phyloP scores from a whole-genome alignment of 2,329 filamentous ascomycete species.

The Claviceps fusiformis region DNA sequence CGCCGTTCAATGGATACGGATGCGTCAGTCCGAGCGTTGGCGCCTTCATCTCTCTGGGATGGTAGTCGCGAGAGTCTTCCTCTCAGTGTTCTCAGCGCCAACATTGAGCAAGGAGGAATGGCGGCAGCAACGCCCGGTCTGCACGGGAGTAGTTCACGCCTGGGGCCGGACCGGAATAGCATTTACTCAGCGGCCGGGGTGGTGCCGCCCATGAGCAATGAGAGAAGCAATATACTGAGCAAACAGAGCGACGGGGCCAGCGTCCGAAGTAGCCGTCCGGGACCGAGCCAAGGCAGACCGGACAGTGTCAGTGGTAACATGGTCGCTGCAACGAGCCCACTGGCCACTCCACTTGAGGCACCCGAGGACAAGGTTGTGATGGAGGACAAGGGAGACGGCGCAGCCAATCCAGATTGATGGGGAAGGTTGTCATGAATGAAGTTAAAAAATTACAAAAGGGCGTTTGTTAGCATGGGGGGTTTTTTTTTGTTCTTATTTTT shows the following conservation, averaged over 20 bases:
- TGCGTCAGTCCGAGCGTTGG: slow-evolving; percentile 72
- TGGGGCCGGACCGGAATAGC: slow-evolving; percentile 53
- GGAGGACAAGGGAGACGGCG: slow-evolving; percentile 16
- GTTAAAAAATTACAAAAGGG: neutral
- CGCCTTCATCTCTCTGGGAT: slow-evolving; percentile 69
- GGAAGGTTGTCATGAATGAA: slow-evolving; percentile 2
- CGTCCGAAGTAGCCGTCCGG: slow-evolving; percentile 63
- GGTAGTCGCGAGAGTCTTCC: slow-evolving; percentile 70
- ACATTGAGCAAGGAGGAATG: slow-evolving; percentile 39
- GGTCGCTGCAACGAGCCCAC: slow-evolving; percentile 44
- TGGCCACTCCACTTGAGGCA: slow-evolving; percentile 43
- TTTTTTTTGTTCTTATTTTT: neutral
- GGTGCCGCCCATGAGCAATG: slow-evolving; percentile 52
- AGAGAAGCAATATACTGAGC: slow-evolving; percentile 71
- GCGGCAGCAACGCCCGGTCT: slow-evolving; percentile 34
- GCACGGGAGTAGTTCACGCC: slow-evolving; percentile 33
- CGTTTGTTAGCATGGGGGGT: neutral
- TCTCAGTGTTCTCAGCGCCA: slow-evolving; percentile 63
- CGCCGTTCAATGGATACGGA: slow-evolving; percentile 74
- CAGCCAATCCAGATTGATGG: slow-evolving; percentile 8
- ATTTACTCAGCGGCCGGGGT: slow-evolving; percentile 68
- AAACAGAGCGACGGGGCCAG: slow-evolving; percentile 60
- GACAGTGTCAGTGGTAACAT: slow-evolving; percentile 75
- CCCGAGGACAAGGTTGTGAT: slow-evolving; percentile 21
- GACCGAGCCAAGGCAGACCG: slow-evolving; percentile 62